These are phyloP conservation scores for Candida morakotiae DNA, from an alignment of 805 yeast genomes.

Conservation along the genomic window DNA sequence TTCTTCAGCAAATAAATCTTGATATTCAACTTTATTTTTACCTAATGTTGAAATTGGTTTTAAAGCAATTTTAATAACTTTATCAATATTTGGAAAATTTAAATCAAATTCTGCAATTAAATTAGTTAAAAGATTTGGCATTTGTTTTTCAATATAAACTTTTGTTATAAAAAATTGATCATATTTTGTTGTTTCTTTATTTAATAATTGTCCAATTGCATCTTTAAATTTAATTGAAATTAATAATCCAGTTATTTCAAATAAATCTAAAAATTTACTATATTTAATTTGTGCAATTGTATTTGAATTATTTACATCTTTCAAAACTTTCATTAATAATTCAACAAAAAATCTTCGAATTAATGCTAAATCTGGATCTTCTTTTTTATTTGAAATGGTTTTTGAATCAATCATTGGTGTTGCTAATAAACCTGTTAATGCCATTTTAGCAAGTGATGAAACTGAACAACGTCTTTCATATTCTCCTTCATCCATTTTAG, in stretches of 20 bases:
- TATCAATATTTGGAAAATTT: constrained; percentile 64
- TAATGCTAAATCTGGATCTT: constrained; percentile 67
- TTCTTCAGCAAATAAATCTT: constrained; percentile 50
- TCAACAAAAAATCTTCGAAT: constrained; percentile 75
- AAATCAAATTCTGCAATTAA: constrained; percentile 66
- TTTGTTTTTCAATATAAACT: constrained; percentile 63
- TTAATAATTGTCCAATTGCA: constrained; percentile 41
- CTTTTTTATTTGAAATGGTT: constrained; percentile 41
- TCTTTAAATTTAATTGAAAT: constrained; percentile 41
- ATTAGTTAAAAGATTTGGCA: constrained; percentile 53
- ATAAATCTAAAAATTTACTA: constrained; percentile 49
- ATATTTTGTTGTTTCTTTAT: constrained; percentile 44
- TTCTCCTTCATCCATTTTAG: constrained; percentile 33
- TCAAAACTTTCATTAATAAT: constrained; percentile 56
- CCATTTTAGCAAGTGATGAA: constrained; percentile 58
- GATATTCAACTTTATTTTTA: constrained; percentile 51
- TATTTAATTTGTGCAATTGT: constrained; percentile 43
- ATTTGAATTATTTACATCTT: constrained; percentile 34
- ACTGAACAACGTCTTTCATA: constrained; percentile 51
- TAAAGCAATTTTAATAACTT: constrained; percentile 54
- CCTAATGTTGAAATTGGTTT: constrained; percentile 58
- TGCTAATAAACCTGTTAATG: constrained; percentile 60
- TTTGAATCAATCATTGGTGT: constrained; percentile 50
- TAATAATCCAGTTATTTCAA: constrained; percentile 45
- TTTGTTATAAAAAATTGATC: constrained; percentile 66